Evolutionary conservation across 306 rosid genomes (phyloP).

Genomic region (Quillaja saponaria): DNA sequence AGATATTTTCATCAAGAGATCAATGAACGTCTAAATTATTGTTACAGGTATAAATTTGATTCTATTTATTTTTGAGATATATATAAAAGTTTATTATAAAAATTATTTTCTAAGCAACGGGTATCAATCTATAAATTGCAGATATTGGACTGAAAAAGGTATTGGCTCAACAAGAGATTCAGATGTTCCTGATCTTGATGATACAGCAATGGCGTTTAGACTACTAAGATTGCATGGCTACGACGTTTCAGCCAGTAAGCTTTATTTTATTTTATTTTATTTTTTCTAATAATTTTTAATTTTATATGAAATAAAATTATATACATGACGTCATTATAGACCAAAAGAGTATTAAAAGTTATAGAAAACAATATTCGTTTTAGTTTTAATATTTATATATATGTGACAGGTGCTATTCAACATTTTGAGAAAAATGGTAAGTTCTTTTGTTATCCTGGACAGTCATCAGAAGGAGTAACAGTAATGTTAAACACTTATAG

Average conservation of each 20-base stretch:
- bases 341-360: slow-evolving; percentile 53
- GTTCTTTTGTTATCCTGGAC: slow-evolving; percentile 74
- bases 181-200: slow-evolving; percentile 75
- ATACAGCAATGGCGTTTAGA: slow-evolving; percentile 88
- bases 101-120: too few species aligned
- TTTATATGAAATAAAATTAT: slow-evolving; percentile 65
- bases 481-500: slow-evolving; percentile 75
- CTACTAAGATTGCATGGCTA: slow-evolving; percentile 65
- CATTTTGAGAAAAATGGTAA: slow-evolving; percentile 71
- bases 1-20: slow-evolving; percentile 62
- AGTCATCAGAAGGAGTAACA: slow-evolving; percentile 75
- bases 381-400: too few species aligned
- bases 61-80: too few species aligned
- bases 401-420: slow-evolving; percentile 61
- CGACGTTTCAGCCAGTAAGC: slow-evolving; percentile 62
- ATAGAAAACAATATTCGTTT: too few species aligned
- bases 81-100: too few species aligned
- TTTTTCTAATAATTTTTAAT: slow-evolving; percentile 59
- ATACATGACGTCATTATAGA: slow-evolving; percentile 71
- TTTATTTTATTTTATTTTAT: not conserved
- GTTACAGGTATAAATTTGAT: slow-evolving; percentile 56
- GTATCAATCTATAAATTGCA: slow-evolving; percentile 18
- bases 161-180: slow-evolving; percentile 86
- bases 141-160: slow-evolving; percentile 81
- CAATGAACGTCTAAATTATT: slow-evolving; percentile 57